Percentiles rank a stretch among this genome's conserved stretches.
These are phyloP conservation scores for Pachysandra terminalis DNA, from an alignment of 164 flowering plant genomes.

Conservation along the genomic window DNA sequence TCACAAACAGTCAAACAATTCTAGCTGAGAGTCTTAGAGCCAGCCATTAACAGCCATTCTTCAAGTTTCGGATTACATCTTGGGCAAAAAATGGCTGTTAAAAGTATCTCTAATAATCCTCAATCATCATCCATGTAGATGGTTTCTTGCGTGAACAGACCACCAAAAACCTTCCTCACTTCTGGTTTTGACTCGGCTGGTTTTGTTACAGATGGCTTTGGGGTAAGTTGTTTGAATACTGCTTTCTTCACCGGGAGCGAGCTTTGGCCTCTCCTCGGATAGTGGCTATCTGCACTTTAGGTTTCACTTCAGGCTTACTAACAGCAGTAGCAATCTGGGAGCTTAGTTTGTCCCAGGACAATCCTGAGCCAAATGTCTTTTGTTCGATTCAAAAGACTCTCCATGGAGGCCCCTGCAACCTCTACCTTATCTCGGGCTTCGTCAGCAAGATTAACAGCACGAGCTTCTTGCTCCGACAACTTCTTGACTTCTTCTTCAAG, in stretches of 20 bases:
- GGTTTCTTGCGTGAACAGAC: conserved; percentile 89
- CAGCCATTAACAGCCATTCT: too few relatives aligned
- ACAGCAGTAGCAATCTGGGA: conserved; percentile 50
- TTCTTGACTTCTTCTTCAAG: conserved; percentile 56
- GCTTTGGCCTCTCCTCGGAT: conserved; percentile 88
- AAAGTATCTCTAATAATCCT: conserved; percentile 3
- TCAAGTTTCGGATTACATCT: too few relatives aligned
- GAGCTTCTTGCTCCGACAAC: conserved; percentile 48
- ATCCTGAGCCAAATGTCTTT: conserved; percentile 48
- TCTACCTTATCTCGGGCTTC: conserved; percentile 63
- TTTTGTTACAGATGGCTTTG: conserved; percentile 5
- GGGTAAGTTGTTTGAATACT: conserved; percentile 34
- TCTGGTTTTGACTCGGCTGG: conserved; percentile 31
- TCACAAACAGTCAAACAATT: too few relatives aligned
- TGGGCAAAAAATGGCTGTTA: too few relatives aligned
- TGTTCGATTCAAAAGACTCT: conserved; percentile 47
- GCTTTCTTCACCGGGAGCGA: conserved; percentile 63
- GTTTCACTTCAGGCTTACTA: conserved; percentile 34
- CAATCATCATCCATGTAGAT: conserved; percentile 84
- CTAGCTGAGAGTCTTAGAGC: too few relatives aligned
- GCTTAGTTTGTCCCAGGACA: conserved; percentile 73
- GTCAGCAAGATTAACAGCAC: conserved; percentile 49
- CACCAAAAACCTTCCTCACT: conserved; percentile 83
- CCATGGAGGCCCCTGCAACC: conserved; percentile 62
- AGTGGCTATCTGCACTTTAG: conserved; percentile 79